Percentiles rank a stretch among this genome's conserved stretches.
Conservation (phyloP, 805 yeast genomes). For the Yamadazyma nakazawae region DNA sequence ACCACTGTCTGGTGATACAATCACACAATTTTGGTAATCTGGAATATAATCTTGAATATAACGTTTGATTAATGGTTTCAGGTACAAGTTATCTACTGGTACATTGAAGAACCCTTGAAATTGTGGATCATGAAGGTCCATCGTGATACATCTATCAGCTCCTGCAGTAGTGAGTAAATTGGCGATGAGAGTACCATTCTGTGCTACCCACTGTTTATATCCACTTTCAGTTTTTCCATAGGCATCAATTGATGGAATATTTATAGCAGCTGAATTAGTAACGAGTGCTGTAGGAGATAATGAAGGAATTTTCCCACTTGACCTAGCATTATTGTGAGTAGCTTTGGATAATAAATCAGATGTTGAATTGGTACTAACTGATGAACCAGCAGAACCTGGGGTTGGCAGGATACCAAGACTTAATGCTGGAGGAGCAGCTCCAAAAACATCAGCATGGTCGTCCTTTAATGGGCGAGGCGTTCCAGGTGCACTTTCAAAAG, state of each 20-base stretch:
- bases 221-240: conserved; percentile 54
- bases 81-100: conserved; percentile 91
- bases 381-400: background rate
- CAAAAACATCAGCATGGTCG: conserved; percentile 13
- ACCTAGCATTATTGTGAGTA: conserved; percentile 4
- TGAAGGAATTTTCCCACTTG: conserved; percentile 9
- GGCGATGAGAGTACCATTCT: conserved; percentile 89
- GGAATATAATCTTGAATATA: conserved; percentile 78
- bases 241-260: conserved; percentile 32
- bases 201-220: conserved; percentile 93
- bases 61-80: conserved; percentile 81
- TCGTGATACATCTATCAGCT: conserved; percentile 93
- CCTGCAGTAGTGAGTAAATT: conserved; percentile 87
- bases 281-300: conserved; percentile 24
- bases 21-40: conserved; percentile 76
- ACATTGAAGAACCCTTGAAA: conserved; percentile 96
- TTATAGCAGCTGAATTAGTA: conserved; percentile 32
- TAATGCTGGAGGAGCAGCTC: conserved; percentile 13
- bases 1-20: conserved; percentile 98
- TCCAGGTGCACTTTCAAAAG: conserved; percentile 51
- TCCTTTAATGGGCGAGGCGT: conserved; percentile 44
- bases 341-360: conserved; percentile 5
- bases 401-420: background rate
- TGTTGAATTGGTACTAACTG: background rate
- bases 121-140: conserved; percentile 98